Evolutionary conservation across 2,329 filamentous ascomycete species (phyloP).

Genomic region (Trichophyton mentagrophytes): DNA sequence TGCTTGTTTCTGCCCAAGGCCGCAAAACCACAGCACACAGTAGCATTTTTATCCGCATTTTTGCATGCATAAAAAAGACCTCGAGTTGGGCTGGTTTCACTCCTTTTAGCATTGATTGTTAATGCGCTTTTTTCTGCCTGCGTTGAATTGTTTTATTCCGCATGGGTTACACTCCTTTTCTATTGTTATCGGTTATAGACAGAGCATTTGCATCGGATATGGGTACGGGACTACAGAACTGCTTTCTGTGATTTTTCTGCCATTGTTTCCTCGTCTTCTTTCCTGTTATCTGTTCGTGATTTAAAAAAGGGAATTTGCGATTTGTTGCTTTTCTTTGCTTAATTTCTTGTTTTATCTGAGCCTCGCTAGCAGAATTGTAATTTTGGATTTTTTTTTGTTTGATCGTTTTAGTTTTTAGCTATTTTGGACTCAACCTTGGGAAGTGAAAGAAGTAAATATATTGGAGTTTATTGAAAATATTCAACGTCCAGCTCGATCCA

Average conservation of each 20-base stretch:
- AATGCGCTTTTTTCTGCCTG: conserved; percentile 4
- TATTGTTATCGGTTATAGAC: conserved; percentile 5
- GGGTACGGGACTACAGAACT: conserved; percentile 9
- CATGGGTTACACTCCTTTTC: conserved; percentile 10
- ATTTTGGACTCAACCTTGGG: not conserved
- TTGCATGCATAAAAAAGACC: conserved; percentile 1
- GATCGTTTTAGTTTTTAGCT: not conserved
- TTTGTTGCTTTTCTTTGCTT: not conserved
- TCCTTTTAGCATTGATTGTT: conserved; percentile 7
- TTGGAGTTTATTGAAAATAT: not conserved
- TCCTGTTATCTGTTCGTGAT: not conserved
- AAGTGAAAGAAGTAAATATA: not conserved
- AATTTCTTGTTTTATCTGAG: not conserved
- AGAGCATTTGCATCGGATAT: conserved; percentile 15
- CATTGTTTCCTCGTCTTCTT: conserved; percentile 1
- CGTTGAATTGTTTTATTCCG: conserved; percentile 5
- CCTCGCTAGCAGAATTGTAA: conserved; percentile 1
- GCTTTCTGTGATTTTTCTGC: conserved; percentile 1
- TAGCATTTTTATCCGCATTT: conserved; percentile 7
- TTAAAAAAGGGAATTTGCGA: conserved; percentile 5
- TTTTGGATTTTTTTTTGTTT: not conserved
- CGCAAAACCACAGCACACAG: conserved; percentile 11
- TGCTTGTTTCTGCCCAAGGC: conserved; percentile 14
- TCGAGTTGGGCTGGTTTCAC: conserved; percentile 7
- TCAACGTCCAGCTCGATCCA: not conserved